A percentile compares a stretch with the other conserved stretches of the same genome.
These are phyloP conservation scores for Ceratobasidium theobromae DNA, from an alignment of 1,284 basidiomycete species.

Conservation along the genomic window DNA sequence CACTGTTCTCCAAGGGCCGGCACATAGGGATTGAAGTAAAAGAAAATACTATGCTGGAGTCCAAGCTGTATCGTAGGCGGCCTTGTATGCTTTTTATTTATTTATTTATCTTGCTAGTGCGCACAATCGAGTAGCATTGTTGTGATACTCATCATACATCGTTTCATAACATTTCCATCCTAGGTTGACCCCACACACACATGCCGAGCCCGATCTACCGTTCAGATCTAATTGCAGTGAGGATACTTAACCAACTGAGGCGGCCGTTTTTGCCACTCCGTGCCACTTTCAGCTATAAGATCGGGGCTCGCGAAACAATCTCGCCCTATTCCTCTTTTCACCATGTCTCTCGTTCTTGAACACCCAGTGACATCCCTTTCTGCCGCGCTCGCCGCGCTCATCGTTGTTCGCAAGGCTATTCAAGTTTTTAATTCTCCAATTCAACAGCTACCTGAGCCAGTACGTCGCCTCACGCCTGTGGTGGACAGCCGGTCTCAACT, in stretches of 20 bases:
- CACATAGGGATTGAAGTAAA: no score
- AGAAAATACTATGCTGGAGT: no score
- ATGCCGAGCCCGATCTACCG: no score
- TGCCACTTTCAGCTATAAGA: neutral
- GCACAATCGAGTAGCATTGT: no score
- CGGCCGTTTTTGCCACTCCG: slow-evolving; percentile 1
- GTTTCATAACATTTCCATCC: no score
- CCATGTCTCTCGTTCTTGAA: slow-evolving; percentile 11
- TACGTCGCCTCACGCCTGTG: neutral
- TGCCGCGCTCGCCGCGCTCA: neutral
- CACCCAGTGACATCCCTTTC: neutral
- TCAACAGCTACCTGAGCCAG: neutral
- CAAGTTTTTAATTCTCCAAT: neutral
- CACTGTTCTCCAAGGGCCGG: no score
- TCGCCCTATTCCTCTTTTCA: neutral
- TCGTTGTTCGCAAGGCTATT: neutral
- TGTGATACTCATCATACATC: no score
- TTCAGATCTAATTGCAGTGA: no score
- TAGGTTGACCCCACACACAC: no score
- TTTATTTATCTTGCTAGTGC: no score
- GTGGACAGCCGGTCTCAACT: neutral
- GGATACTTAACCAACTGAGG: neutral
- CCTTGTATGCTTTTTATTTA: no score
- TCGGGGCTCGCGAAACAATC: neutral
- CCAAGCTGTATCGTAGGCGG: no score